Conservation (phyloP, 2,329 filamentous ascomycete genomes). For the Colletotrichum sp. region DNA sequence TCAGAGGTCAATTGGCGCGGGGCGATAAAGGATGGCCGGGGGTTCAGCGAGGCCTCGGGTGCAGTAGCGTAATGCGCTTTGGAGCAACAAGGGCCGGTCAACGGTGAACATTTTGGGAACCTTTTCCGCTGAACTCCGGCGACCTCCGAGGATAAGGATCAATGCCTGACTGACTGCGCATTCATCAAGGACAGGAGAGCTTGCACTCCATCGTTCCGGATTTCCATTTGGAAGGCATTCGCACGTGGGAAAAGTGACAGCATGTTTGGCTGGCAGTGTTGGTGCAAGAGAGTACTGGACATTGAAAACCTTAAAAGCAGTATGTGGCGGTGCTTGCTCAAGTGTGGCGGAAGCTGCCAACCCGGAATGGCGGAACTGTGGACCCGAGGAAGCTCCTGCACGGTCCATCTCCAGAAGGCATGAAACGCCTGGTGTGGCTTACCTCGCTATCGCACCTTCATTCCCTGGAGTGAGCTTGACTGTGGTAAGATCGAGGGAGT, state of each 20-base stretch:
- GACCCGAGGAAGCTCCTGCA: conserved; percentile 1
- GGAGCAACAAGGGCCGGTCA: neutral
- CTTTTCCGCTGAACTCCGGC: neutral
- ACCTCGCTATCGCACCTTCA: conserved; percentile 13
- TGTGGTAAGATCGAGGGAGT: conserved; percentile 14
- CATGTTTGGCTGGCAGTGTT: neutral
- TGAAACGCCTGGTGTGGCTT: conserved; percentile 4
- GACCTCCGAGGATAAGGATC: neutral
- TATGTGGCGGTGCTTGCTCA: neutral
- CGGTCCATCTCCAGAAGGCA: conserved; percentile 10
- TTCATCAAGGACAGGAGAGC: neutral
- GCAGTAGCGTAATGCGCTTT: conserved; percentile 12
- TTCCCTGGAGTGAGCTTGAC: conserved; percentile 8
- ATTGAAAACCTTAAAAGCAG: neutral
- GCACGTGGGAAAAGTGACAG: neutral
- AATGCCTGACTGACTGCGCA: too few relatives aligned
- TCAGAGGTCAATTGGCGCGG: conserved; percentile 28
- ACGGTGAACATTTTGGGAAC: conserved; percentile 12
- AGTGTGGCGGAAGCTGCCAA: neutral
- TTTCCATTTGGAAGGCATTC: neutral
- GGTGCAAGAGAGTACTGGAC: neutral
- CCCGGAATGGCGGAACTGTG: conserved; percentile 12
- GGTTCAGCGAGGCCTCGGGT: neutral
- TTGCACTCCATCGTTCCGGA: neutral
- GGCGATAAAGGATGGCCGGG: conserved; percentile 3